Evolutionary conservation across 192 early-diverging fungal species (phyloP), one percentile per base, ranked within the genome.

Genomic region (Coemansia aciculifera): DNA sequence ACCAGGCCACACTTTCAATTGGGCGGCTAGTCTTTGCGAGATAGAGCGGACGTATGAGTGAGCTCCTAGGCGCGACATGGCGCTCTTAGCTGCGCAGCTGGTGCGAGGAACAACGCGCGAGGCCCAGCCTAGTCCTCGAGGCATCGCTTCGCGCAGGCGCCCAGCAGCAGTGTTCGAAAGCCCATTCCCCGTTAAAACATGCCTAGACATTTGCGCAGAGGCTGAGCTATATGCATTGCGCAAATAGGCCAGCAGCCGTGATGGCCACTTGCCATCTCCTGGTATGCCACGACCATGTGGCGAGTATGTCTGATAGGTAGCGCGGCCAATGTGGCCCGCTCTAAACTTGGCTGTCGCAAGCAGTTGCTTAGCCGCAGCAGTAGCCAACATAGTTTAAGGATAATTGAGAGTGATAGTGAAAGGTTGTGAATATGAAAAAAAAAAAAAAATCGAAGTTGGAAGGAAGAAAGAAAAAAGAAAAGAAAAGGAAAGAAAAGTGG

Each of bases 211-310:
- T 49, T 38, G 23, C 8, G 40, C 52, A 43, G 48, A 42, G 36
- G 54, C 44, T 17, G 60, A 59, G 43, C 44, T 36, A 13, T 68
- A 17, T 17, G 74, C 68, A 56, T 21, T 60, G 46, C 64, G 74
- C 40, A 81, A 21, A 27, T 76, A 81, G 23, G 64, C 56, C 24
- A 76, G 44, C 29, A 76, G 64, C n/a, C 67, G 74, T 17, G 74
- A 54, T 10, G 43, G 8, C 79, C 74, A 76, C 11, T 66, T 75
- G 59, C 67, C 46, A 34, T 40, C 19, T 23, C 70, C 72, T 29
- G 43, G 34, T 10, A 66, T 5, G 21, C 49, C 60, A 17, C 59
- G 66, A 19, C 70, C 62, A n/a, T 73, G 74, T 11, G 54, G 43
- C 19, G 73, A 43, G 21, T 67, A 24, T 3, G 67, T 72, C 54